Evolutionary conservation across 2,329 filamentous ascomycete species (phyloP).

Genomic region (Aspergillus proliferans): DNA sequence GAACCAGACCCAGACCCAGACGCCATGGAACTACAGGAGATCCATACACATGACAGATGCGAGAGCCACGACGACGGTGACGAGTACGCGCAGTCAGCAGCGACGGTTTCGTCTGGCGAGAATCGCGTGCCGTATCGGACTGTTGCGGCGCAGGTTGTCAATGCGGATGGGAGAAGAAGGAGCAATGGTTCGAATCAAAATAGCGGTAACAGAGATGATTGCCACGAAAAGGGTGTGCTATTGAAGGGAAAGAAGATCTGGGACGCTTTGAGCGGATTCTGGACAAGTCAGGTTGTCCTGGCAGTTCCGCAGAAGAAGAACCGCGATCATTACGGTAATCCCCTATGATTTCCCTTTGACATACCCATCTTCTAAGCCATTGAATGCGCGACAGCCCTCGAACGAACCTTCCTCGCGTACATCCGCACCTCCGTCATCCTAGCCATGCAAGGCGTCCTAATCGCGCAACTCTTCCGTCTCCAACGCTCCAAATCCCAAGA

Average conservation of each 20-base stretch:
- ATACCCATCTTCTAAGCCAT: too few species aligned
- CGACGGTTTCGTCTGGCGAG: constrained; percentile 30
- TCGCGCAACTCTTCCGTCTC: constrained; percentile 62
- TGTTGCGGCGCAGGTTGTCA: constrained; percentile 1
- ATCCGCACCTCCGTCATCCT: constrained; percentile 64
- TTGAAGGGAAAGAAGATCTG: constrained; percentile 41
- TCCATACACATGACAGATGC: constrained; percentile 16
- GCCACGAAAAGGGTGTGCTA: constrained; percentile 3
- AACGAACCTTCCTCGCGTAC: constrained; percentile 69
- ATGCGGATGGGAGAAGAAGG: not conserved
- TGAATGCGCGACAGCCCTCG: constrained; percentile 50
- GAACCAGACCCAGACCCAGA: constrained; percentile 9
- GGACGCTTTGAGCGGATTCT: constrained; percentile 72
- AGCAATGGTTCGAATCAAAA: too few species aligned
- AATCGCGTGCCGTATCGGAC: constrained; percentile 20
- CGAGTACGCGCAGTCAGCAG: constrained; percentile 14
- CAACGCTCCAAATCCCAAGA: constrained; percentile 35
- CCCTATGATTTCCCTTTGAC: not conserved
- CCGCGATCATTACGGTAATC: constrained; percentile 36
- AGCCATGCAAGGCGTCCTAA: constrained; percentile 59
- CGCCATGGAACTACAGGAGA: constrained; percentile 23
- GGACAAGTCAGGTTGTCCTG: constrained; percentile 52
- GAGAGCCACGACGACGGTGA: constrained; percentile 16
- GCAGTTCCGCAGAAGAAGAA: constrained; percentile 36
- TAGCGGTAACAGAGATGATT: too few species aligned